Conservation (phyloP, 2,329 filamentous ascomycete species). For the Furcasterigmium sp. region DNA sequence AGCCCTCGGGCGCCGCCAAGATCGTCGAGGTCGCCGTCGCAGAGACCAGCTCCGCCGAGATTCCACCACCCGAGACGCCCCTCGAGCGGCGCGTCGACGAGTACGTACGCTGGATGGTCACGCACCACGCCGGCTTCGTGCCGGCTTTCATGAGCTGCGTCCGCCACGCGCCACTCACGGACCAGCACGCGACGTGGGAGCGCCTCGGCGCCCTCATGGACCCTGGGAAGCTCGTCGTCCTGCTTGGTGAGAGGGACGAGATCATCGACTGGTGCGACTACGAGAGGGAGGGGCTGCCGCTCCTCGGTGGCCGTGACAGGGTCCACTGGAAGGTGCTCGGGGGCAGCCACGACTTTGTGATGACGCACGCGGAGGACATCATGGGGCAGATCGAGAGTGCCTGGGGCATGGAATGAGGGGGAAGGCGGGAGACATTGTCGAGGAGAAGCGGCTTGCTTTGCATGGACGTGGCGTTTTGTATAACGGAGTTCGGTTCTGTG, state of each 20-base stretch:
- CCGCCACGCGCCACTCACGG: conserved; percentile 46
- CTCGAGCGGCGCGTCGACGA: conserved; percentile 42
- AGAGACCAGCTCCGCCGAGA: conserved; percentile 28
- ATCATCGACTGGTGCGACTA: conserved; percentile 49
- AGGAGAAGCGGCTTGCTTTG: too few species aligned
- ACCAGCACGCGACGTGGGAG: conserved; percentile 46
- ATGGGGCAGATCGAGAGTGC: conserved; percentile 41
- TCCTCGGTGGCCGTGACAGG: conserved; percentile 43
- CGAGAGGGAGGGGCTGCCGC: conserved; percentile 39
- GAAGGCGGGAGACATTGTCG: too few species aligned
- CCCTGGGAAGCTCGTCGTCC: conserved; percentile 40
- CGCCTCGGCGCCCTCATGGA: conserved; percentile 34
- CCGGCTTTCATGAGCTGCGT: conserved; percentile 55
- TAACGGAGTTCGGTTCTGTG: too few species aligned
- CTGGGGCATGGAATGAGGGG: conserved; percentile 34
- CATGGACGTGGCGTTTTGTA: too few species aligned
- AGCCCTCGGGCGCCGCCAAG: conserved; percentile 17
- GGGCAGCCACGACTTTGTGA: conserved; percentile 58
- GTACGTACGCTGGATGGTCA: conserved; percentile 55
- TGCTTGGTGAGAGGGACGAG: conserved; percentile 46
- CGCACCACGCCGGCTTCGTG: conserved; percentile 52
- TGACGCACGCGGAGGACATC: conserved; percentile 44
- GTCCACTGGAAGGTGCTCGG: conserved; percentile 46
- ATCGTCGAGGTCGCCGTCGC: conserved; percentile 34
- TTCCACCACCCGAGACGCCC: conserved; percentile 17